Evolutionary conservation across 371 early-diverging fungal species (phyloP).

Genomic region (Capillidium heterosporum): DNA sequence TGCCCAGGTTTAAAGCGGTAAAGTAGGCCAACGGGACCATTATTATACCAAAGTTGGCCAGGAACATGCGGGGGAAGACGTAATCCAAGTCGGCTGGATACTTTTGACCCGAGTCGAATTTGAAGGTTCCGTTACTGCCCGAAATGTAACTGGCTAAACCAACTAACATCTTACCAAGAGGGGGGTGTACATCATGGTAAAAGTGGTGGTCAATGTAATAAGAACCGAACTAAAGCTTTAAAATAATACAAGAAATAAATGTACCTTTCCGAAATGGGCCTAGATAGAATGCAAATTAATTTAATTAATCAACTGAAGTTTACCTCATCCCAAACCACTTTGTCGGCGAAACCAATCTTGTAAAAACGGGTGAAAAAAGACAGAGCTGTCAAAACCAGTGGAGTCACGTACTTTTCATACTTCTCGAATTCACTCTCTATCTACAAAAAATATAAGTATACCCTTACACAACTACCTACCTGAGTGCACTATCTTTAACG

Average conservation of each 20-base stretch:
- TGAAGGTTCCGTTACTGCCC: slow-evolving; percentile 78
- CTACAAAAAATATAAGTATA: no score
- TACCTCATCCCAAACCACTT: slow-evolving; percentile 9
- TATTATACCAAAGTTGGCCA: slow-evolving; percentile 80
- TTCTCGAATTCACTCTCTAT: no score
- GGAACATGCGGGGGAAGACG: slow-evolving; percentile 80
- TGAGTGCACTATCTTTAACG: no score
- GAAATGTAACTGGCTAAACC: slow-evolving; percentile 80
- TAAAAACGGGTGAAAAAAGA: slow-evolving; percentile 1
- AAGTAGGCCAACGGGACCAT: slow-evolving; percentile 89
- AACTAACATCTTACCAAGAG: slow-evolving; percentile 96
- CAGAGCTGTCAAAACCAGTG: neutral
- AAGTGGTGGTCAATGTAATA: slow-evolving; percentile 87
- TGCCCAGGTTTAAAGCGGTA: slow-evolving; percentile 63
- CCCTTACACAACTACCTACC: no score
- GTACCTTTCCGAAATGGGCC: slow-evolving; percentile 15
- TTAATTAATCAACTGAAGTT: neutral
- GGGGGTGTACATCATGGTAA: slow-evolving; percentile 99
- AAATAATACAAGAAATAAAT: neutral
- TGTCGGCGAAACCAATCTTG: neutral
- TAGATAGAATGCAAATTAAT: neutral
- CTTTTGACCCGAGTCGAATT: slow-evolving; percentile 52
- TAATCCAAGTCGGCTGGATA: slow-evolving; percentile 84
- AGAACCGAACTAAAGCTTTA: slow-evolving; percentile 59
- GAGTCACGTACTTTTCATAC: no score